phyloP scores from a whole-genome alignment of 192 early-diverging fungal genomes.

The Phlyctochytrium arcticum region DNA sequence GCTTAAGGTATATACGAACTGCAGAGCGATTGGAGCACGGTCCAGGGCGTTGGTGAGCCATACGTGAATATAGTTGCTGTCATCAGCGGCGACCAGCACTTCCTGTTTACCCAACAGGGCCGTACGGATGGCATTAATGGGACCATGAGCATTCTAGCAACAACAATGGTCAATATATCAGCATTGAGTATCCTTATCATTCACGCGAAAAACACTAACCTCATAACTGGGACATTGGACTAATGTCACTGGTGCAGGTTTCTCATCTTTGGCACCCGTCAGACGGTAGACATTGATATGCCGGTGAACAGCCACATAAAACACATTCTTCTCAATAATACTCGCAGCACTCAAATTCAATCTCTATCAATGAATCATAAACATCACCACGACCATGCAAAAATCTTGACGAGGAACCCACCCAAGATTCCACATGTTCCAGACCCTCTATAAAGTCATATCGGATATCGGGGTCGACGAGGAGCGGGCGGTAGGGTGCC shows the following conservation, averaged over 20 bases:
- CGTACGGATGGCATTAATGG: constrained; percentile 26
- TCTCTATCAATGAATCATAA: not conserved
- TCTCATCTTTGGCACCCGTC: not conserved
- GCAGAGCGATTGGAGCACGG: constrained; percentile 7
- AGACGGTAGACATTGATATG: constrained; percentile 4
- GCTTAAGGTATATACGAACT: no score
- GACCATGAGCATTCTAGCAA: not conserved
- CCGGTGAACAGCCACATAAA: constrained; percentile 13
- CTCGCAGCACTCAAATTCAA: constrained; percentile 9
- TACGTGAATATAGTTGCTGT: constrained; percentile 3
- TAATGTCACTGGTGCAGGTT: no score
- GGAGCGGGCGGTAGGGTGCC: no score
- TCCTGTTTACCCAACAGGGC: constrained; percentile 17
- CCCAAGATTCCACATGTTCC: not conserved
- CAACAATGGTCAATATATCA: not conserved
- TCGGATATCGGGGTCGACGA: no score
- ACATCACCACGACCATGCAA: not conserved
- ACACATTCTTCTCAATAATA: not conserved
- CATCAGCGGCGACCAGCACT: constrained; percentile 19
- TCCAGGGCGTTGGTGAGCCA: constrained; percentile 16
- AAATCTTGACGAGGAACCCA: not conserved
- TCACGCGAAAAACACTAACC: not conserved
- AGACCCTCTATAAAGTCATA: not conserved
- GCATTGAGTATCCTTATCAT: not conserved
- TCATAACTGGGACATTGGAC: no score